Conservation (phyloP, 1,139 yeast genomes). For the Blastobotrys aristatus region DNA sequence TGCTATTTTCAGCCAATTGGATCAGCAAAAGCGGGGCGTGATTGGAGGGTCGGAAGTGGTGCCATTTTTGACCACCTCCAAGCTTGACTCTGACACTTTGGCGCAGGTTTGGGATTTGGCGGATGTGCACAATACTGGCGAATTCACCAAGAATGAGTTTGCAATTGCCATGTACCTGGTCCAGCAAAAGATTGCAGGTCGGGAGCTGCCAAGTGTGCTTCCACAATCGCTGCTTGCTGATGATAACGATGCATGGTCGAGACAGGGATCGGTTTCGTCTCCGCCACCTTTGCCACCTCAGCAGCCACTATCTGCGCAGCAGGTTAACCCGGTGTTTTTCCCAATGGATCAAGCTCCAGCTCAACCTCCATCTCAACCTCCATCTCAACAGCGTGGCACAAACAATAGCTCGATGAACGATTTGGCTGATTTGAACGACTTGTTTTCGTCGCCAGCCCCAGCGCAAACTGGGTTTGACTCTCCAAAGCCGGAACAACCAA, state of each 20-base stretch:
- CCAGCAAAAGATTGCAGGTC: slow-evolving; percentile 75
- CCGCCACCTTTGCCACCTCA: slow-evolving; percentile 2
- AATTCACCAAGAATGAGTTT: slow-evolving; percentile 75
- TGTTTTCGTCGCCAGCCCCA: slow-evolving; percentile 38
- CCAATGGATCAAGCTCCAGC: slow-evolving; percentile 17
- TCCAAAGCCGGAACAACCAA: slow-evolving; percentile 12
- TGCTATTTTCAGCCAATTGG: slow-evolving; percentile 69
- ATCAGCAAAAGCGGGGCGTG: slow-evolving; percentile 56
- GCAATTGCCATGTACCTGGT: slow-evolving; percentile 91
- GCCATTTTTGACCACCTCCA: slow-evolving; percentile 81
- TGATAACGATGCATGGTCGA: slow-evolving; percentile 9
- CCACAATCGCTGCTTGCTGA: slow-evolving; percentile 30
- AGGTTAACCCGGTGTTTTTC: slow-evolving; percentile 23
- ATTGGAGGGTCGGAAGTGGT: slow-evolving; percentile 74
- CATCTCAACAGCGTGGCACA: not conserved
- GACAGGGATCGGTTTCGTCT: slow-evolving; percentile 21
- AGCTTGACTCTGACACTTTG: slow-evolving; percentile 74
- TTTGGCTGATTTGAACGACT: slow-evolving; percentile 36
- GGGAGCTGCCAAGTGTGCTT: slow-evolving; percentile 56
- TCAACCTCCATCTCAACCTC: not conserved
- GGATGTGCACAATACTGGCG: slow-evolving; percentile 83
- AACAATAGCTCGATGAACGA: slow-evolving; percentile 26
- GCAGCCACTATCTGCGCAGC: not conserved
- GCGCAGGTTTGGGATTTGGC: slow-evolving; percentile 95
- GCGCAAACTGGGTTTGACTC: slow-evolving; percentile 8